Conservation (phyloP, 805 yeast species). For the Candida anglica region DNA sequence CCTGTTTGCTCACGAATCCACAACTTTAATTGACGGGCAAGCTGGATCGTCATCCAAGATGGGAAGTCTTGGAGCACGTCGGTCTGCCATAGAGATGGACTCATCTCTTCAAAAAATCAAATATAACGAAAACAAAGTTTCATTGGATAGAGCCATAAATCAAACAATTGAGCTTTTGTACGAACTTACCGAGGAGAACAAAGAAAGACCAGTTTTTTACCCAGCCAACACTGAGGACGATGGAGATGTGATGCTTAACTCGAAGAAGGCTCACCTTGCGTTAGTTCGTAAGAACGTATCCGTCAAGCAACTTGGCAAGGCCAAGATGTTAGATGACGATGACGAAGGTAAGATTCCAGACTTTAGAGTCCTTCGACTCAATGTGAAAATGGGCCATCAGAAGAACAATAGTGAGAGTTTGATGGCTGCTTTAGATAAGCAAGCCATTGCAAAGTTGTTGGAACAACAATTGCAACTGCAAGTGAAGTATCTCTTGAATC, state of each 20-base stretch:
- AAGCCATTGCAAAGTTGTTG: slow-evolving; percentile 64
- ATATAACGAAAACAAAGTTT: slow-evolving; percentile 68
- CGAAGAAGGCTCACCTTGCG: slow-evolving; percentile 50
- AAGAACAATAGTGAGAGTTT: slow-evolving; percentile 5
- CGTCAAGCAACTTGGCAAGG: slow-evolving; percentile 9
- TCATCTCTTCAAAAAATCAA: slow-evolving; percentile 69
- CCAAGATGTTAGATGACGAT: slow-evolving; percentile 13
- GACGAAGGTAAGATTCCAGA: slow-evolving; percentile 23
- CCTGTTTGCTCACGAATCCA: slow-evolving; percentile 19
- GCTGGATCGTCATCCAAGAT: slow-evolving; percentile 14
- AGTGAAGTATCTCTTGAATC: slow-evolving; percentile 60
- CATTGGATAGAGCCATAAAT: slow-evolving; percentile 59
- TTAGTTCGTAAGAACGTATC: slow-evolving; percentile 35
- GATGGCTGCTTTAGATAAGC: slow-evolving; percentile 52
- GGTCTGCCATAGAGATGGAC: slow-evolving; percentile 32
- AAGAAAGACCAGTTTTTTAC: slow-evolving; percentile 56
- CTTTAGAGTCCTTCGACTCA: slow-evolving; percentile 62
- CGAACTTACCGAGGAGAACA: slow-evolving; percentile 55
- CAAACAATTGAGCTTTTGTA: slow-evolving; percentile 47
- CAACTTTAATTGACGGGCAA: slow-evolving; percentile 27
- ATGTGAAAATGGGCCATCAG: slow-evolving; percentile 47
- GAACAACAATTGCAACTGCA: slow-evolving; percentile 65
- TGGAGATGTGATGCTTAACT: slow-evolving; percentile 35
- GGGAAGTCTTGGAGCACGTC: too few species aligned
- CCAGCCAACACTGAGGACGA: slow-evolving; percentile 43